Conservation (phyloP, 345 rosid species). For the Sapria himalayana region DNA sequence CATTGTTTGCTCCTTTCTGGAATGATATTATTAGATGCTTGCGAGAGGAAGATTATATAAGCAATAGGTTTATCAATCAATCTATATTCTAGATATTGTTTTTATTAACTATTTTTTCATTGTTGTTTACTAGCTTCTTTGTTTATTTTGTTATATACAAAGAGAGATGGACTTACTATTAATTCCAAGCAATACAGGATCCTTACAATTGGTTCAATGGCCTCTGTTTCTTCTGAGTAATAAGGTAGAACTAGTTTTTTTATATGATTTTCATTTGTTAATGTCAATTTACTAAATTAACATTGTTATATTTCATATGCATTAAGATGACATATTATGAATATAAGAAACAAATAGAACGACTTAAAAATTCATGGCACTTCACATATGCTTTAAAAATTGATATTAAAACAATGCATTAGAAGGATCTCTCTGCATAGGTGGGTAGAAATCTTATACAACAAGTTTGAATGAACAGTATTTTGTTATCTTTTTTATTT, state of each 20-base stretch:
- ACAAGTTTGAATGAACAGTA: no score
- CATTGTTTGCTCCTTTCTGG: constrained; percentile 95
- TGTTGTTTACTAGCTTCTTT: constrained; percentile 4
- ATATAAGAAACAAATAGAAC: no score
- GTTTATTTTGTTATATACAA: constrained; percentile 8
- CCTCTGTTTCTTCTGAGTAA: constrained; percentile 96
- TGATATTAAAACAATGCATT: no score
- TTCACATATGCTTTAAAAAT: no score
- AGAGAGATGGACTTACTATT: constrained; percentile 97
- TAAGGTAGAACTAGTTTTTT: constrained; percentile 44
- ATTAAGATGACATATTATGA: no score
- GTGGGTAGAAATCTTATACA: no score
- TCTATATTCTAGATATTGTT: constrained; percentile 6
- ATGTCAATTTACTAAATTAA: no score
- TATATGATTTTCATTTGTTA: no score
- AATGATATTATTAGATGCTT: constrained; percentile 87
- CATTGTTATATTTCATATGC: no score
- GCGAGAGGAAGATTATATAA: constrained; percentile 90
- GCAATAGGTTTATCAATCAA: constrained; percentile 40
- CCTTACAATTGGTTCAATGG: constrained; percentile 87
- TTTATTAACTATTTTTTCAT: constrained; percentile 3
- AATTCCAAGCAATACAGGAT: constrained; percentile 85
- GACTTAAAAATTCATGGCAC: no score
- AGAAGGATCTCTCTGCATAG: no score
- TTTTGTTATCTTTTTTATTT: no score